Evolutionary conservation across 2,329 filamentous ascomycete genomes (phyloP).

Genomic region (Penicillium sp.): DNA sequence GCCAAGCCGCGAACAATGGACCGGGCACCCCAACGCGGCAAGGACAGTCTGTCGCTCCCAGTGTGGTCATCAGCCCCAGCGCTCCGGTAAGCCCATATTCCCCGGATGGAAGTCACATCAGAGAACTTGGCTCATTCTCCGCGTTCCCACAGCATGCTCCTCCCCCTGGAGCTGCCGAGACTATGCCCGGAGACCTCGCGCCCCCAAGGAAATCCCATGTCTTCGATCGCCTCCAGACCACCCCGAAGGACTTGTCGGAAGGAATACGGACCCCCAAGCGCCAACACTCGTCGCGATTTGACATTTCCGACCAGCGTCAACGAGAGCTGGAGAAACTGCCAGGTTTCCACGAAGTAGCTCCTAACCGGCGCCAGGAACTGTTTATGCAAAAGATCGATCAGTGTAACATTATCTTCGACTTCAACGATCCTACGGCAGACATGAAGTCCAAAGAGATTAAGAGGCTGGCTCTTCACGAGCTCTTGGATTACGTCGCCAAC

Average conservation of each 20-base stretch:
- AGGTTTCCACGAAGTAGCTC: slow-evolving; percentile 94
- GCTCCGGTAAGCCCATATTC: slow-evolving; percentile 63
- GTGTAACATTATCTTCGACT: slow-evolving; percentile 99
- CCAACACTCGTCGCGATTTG: slow-evolving; percentile 95
- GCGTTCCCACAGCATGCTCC: slow-evolving; percentile 66
- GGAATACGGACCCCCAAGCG: slow-evolving; percentile 91
- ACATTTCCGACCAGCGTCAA: slow-evolving; percentile 84
- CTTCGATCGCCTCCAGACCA: slow-evolving; percentile 84
- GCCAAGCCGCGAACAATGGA: slow-evolving; percentile 46
- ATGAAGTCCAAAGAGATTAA: slow-evolving; percentile 99
- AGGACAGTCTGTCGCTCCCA: slow-evolving; percentile 64
- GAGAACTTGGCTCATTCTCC: slow-evolving; percentile 5
- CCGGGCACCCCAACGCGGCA: slow-evolving; percentile 59
- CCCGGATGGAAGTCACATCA: neutral
- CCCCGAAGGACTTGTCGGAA: slow-evolving; percentile 93
- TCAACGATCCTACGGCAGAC: slow-evolving; percentile 94
- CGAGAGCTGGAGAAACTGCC: slow-evolving; percentile 95
- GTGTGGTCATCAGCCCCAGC: slow-evolving; percentile 91
- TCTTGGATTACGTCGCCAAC: slow-evolving; percentile 96
- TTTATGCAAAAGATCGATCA: slow-evolving; percentile 99
- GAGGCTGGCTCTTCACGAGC: slow-evolving; percentile 85
- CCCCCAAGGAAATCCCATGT: slow-evolving; percentile 91
- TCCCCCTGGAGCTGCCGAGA: slow-evolving; percentile 87
- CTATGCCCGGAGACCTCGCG: slow-evolving; percentile 94
- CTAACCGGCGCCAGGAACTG: slow-evolving; percentile 87